Base-by-base conservation (phyloP, 352 stramenopile genomes). In the Phytophthora podocarpi region DNA sequence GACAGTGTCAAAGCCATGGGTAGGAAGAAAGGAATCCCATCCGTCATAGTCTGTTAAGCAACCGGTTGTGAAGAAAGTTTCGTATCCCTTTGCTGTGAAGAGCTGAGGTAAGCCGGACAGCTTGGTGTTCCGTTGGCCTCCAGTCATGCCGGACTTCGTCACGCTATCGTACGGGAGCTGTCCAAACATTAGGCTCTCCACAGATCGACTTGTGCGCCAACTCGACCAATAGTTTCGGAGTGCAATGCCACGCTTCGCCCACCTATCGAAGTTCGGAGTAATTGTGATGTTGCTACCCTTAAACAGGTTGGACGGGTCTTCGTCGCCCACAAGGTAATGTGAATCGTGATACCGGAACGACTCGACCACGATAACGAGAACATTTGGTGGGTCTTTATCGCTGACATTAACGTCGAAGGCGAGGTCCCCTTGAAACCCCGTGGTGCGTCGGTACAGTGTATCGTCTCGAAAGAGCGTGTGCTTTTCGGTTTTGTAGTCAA, bases 161-260 rank as follows among this genome's bases (percentile, higher is more conserved):
- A 74, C 42, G 18, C 51, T 62, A 35, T 87, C 70, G 35, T 74
- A 80, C 6, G 74, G 60, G 18, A 87, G 30, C 45, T 87, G 75
- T 0, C 51, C 78, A 54, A 77, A 87, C 15, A 85, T 41, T 27
- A 83, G 67, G 37, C 72, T 82, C 50, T 85, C 75, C 3, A 87
- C 20, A 0, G 77, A 84, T 15, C 77, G 72, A 60, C 74, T 87
- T 11, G 77, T 84, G 12, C 63, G 60, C 66, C 68, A 87, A 41
- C 72, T 85, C 7, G 78, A 87, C 75, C 78, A 87, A n/a, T 79
- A 59, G 34, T 85, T 87, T 21, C 43, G 52, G 13, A 87, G 78
- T 2, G 70, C 78, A 9, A 87, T 55, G 36, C 73, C 73, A 11
- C 72, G 72, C 34, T 79, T 68, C 2, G 78, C 70, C 67, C 71